A percentile compares a stretch with the other conserved stretches of the same genome.
These are phyloP conservation scores for Melampsora larici-populina DNA, from an alignment of 1,284 basidiomycete genomes.

Conservation along the genomic window DNA sequence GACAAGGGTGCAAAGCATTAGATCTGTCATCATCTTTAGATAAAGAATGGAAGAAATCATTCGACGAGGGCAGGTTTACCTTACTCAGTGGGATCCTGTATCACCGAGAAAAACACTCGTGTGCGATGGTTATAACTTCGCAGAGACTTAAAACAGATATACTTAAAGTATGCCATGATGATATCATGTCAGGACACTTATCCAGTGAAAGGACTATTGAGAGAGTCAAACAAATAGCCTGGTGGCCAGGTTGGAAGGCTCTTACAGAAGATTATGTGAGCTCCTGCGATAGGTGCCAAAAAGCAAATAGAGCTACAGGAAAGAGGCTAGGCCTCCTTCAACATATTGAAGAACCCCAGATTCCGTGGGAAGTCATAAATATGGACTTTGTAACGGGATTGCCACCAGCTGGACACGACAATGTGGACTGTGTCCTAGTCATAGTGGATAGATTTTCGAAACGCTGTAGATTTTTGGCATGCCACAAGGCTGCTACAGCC, in stretches of 20 bases:
- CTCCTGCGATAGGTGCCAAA: too few species aligned
- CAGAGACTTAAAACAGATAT: not conserved
- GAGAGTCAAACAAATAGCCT: not conserved
- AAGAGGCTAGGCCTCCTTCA: too few species aligned
- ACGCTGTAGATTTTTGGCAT: not conserved
- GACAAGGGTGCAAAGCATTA: not conserved
- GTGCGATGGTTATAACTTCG: not conserved
- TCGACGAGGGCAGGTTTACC: not conserved
- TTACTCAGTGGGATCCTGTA: conserved; percentile 10
- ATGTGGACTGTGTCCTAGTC: not conserved
- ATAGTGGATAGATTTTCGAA: not conserved
- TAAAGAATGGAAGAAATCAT: not conserved
- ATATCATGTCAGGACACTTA: not conserved
- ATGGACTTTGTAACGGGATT: too few species aligned
- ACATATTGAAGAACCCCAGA: too few species aligned
- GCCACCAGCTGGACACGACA: not conserved
- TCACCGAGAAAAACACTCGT: conserved; percentile 9
- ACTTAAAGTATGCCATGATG: not conserved
- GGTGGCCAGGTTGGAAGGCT: conserved; percentile 1
- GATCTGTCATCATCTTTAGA: not conserved
- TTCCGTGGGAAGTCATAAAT: too few species aligned
- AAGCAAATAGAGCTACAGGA: too few species aligned
- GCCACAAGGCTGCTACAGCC: too few species aligned
- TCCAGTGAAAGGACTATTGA: conserved; percentile 1
- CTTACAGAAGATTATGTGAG: not conserved